Conservation (phyloP, 306 rosid species). For the Pyrus betulifolia region DNA sequence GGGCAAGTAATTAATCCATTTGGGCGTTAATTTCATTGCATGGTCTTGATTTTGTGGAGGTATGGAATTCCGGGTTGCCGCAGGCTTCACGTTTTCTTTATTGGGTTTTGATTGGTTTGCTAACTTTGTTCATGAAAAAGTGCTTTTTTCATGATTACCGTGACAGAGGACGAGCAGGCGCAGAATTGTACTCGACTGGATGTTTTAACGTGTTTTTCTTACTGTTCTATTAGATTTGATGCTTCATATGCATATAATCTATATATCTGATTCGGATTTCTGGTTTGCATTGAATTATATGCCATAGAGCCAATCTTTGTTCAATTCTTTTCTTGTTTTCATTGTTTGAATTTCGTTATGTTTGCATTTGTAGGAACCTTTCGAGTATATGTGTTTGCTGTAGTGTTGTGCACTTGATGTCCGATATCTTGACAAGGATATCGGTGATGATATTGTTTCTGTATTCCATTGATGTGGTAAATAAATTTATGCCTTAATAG, state of each 20-base stretch:
- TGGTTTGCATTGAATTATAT: conserved; percentile 7
- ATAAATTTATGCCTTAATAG: conserved; percentile 5
- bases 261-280: not conserved
- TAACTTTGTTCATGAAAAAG: not conserved
- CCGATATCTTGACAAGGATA: too few relatives aligned
- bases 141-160: not conserved
- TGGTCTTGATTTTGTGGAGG: conserved; percentile 9
- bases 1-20: not conserved
- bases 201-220: not conserved
- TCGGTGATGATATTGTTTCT: not conserved
- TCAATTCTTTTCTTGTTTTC: not conserved
- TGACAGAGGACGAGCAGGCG: not conserved
- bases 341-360: not conserved
- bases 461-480: not conserved
- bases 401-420: too few relatives aligned
- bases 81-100: conserved; percentile 8
- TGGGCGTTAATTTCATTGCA: not conserved
- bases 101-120: conserved; percentile 12
- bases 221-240: conserved; percentile 5
- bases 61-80: conserved; percentile 20
- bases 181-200: not conserved
- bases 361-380: conserved; percentile 1
- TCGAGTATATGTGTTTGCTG: not conserved
- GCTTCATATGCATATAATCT: not conserved
- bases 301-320: not conserved